Base-by-base conservation (phyloP, 176 grass and related monocot genomes). In the Oryza rufipogon region DNA sequence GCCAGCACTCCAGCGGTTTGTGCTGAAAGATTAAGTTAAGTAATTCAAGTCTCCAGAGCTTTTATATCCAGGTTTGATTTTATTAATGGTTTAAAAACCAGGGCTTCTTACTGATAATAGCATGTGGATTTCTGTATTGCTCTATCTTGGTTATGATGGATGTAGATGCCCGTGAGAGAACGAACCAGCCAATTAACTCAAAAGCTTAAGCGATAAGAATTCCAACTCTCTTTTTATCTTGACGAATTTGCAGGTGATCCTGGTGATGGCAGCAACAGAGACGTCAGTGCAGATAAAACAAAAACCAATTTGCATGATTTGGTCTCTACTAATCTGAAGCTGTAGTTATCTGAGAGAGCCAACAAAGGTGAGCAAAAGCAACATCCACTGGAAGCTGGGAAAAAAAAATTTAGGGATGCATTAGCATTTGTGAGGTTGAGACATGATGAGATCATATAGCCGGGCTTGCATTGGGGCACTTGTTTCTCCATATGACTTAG, bases 151-250 rank as follows among this genome's bases (percentile, higher is more conserved):
- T 66, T 49, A 42, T 3, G 84, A 90, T 82, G 79, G 79, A 90
- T 82, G 79, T 78, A 20, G 88, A 90, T 90, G 79, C 20, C 36
- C n/a, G 47, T 36, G 11, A 46, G 73, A 32, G 32, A 78, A 75
- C 1, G 63, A 87, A 49, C 71, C 63, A 85, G 38, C n/a, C 47
- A 17, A 68, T 68, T 86, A 64, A 16, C n/a, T 28, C 42, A 56
- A 81, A 81, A 75, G 71, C 63, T 60, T 75, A 58, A 75, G 68
- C 73, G 88, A 86, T 86, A 90, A 86, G 73, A 83, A 82, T 90
- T 90, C 65, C 1, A 15, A 22, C 25, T 23, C 25, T 23, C 42
- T 48, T 83, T 83, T 75, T 75, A 75, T 75, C 58, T 47, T 75
- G 70, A 75, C 48, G 56, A 75, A 47, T 83, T 82, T 19, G 28